These are phyloP conservation scores for Podospora comata DNA, from an alignment of 495 filamentous ascomycete genomes.

Conservation along the genomic window DNA sequence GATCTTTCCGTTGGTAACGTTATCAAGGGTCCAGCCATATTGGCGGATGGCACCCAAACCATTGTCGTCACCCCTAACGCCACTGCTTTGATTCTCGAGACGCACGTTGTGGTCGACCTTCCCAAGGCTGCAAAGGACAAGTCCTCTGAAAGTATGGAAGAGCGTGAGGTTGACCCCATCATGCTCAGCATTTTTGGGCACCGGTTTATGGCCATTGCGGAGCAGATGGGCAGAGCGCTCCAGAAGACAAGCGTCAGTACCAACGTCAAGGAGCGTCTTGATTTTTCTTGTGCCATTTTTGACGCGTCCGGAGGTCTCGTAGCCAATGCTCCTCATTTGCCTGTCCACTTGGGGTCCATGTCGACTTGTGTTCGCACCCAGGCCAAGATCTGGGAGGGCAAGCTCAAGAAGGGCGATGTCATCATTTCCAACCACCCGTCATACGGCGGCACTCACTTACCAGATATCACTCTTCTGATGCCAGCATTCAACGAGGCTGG, in stretches of 20 bases:
- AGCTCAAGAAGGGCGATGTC: constrained; percentile 86
- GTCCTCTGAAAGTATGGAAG: constrained; percentile 35
- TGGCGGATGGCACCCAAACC: constrained; percentile 94
- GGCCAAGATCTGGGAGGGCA: constrained; percentile 88
- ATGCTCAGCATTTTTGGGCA: constrained; percentile 95
- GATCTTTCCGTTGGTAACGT: constrained; percentile 73
- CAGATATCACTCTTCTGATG: constrained; percentile 92
- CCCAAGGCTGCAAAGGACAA: constrained; percentile 54
- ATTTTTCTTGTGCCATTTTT: constrained; percentile 96
- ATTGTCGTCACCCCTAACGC: constrained; percentile 85
- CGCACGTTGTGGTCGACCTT: constrained; percentile 70
- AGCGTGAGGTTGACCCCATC: constrained; percentile 73
- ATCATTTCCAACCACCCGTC: constrained; percentile 95
- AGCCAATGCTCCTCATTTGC: constrained; percentile 91
- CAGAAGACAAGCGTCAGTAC: constrained; percentile 98
- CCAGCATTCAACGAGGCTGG: constrained; percentile 77
- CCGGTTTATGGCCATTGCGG: constrained; percentile 97
- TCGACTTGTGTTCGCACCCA: constrained; percentile 92
- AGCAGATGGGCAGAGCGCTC: constrained; percentile 93
- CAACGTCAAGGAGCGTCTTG: constrained; percentile 95
- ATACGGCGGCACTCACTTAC: constrained; percentile 76
- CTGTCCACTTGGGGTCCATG: constrained; percentile 89
- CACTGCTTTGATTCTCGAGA: constrained; percentile 68
- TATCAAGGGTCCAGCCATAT: constrained; percentile 79
- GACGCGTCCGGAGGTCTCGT: constrained; percentile 87